Conservation (phyloP, 2,329 filamentous ascomycete species). For the Paecilomyces sp. region DNA sequence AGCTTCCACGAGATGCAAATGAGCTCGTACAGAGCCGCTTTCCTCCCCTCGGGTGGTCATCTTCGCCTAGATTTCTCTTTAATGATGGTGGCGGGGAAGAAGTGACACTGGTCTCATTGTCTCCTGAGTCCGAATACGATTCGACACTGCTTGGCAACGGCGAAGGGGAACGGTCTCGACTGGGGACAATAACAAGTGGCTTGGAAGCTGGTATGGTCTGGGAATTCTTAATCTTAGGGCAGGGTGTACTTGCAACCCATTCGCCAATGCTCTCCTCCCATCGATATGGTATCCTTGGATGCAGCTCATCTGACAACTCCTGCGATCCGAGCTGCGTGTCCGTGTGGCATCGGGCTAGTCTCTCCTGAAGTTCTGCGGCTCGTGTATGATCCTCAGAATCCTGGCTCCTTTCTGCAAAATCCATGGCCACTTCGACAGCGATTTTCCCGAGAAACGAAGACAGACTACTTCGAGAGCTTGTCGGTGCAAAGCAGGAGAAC, state of each 20-base stretch:
- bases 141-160: slow-evolving; percentile 17
- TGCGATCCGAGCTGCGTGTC: not conserved
- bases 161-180: slow-evolving; percentile 11
- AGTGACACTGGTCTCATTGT: slow-evolving; percentile 18
- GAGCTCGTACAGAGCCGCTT: not conserved
- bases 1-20: not conserved
- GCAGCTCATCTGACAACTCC: slow-evolving; percentile 7
- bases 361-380: slow-evolving; percentile 32
- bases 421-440: slow-evolving; percentile 32
- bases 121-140: slow-evolving; percentile 10
- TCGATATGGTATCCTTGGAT: slow-evolving; percentile 28
- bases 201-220: slow-evolving; percentile 1
- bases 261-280: slow-evolving; percentile 54
- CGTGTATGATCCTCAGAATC: slow-evolving; percentile 32
- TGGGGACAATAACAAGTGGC: slow-evolving; percentile 4
- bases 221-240: slow-evolving; percentile 14
- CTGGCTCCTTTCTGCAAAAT: slow-evolving; percentile 30
- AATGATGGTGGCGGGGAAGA: slow-evolving; percentile 19
- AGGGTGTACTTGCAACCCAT: slow-evolving; percentile 48
- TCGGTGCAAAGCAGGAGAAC: slow-evolving; percentile 16
- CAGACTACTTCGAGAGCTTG: slow-evolving; percentile 14
- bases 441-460: slow-evolving; percentile 25
- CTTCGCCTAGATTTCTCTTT: slow-evolving; percentile 9
- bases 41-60: not conserved
- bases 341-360: slow-evolving; percentile 15